phyloP scores from a whole-genome alignment of 805 yeast genomes.

The Hemisphaericaspora nanyangensis region DNA sequence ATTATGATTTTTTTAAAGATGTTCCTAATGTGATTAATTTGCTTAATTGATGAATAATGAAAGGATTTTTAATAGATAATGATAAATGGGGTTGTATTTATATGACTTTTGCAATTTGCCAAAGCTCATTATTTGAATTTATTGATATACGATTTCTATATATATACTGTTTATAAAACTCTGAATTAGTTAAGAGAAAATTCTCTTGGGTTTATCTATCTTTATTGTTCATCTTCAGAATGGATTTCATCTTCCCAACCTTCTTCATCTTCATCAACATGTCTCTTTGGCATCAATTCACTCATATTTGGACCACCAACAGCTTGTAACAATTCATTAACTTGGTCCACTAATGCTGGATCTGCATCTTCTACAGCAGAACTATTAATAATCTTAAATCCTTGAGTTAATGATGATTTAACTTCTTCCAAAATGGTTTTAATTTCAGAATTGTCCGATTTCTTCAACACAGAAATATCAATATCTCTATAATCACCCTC shows the following conservation, averaged over 20 bases:
- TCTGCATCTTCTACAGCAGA: slow-evolving; percentile 45
- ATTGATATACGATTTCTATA: background rate
- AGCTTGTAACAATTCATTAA: slow-evolving; percentile 44
- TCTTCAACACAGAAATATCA: slow-evolving; percentile 19
- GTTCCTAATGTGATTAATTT: slow-evolving; percentile 18
- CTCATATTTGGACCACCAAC: slow-evolving; percentile 61
- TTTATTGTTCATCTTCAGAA: slow-evolving; percentile 25
- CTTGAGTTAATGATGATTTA: slow-evolving; percentile 40
- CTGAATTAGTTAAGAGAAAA: background rate
- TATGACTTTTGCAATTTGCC: too few relatives aligned
- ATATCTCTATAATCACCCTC: slow-evolving; percentile 41
- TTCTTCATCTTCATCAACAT: slow-evolving; percentile 33
- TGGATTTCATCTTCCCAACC: slow-evolving; percentile 54
- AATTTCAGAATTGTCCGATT: slow-evolving; percentile 24
- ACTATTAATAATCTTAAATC: slow-evolving; percentile 39
- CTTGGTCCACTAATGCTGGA: slow-evolving; percentile 55
- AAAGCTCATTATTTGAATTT: background rate
- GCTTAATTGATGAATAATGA: slow-evolving; percentile 2
- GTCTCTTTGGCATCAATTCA: slow-evolving; percentile 32
- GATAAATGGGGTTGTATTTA: too few relatives aligned
- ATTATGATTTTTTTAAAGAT: slow-evolving; percentile 24
- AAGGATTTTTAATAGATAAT: too few relatives aligned
- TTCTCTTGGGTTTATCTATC: too few relatives aligned
- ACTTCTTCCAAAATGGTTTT: slow-evolving; percentile 33
- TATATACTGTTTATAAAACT: background rate